Evolutionary conservation across 805 yeast genomes (phyloP).

Genomic region (Kazachstania bromeliacearum): DNA sequence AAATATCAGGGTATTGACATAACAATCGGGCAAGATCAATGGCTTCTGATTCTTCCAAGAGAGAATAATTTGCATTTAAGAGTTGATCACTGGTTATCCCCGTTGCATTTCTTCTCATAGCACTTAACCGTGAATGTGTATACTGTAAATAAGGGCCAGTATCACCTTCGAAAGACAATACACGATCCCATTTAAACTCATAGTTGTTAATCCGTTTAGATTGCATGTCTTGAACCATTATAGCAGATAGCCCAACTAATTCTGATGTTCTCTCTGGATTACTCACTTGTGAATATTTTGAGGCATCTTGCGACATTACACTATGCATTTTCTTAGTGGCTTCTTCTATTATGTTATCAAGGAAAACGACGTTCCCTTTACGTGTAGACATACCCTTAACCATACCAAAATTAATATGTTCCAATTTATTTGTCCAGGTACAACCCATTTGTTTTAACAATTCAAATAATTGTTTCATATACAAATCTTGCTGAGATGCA

Average conservation of each 20-base stretch:
- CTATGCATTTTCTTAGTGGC: constrained; percentile 92
- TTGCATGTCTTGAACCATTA: constrained; percentile 98
- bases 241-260: constrained; percentile 91
- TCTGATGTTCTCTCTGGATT: constrained; percentile 94
- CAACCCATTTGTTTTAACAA: constrained; percentile 83
- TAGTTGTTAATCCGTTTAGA: constrained; percentile 94
- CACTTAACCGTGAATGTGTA: constrained; percentile 93
- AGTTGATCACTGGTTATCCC: constrained; percentile 38
- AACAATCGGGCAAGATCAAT: constrained; percentile 62
- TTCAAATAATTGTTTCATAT: constrained; percentile 87
- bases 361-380: constrained; percentile 96
- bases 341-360: constrained; percentile 87
- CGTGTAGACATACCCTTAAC: constrained; percentile 98
- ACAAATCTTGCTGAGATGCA: constrained; percentile 94
- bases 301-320: constrained; percentile 87
- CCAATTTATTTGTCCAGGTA: constrained; percentile 73
- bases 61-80: constrained; percentile 43
- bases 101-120: constrained; percentile 77
- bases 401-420: constrained; percentile 93
- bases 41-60: constrained; percentile 66
- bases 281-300: constrained; percentile 84
- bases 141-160: constrained; percentile 98
- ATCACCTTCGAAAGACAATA: constrained; percentile 97
- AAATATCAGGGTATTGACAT: constrained; percentile 84
- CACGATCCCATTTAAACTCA: constrained; percentile 95